phyloP scores from a whole-genome alignment of 2,329 filamentous ascomycete species.

The Ophiostoma piceae region DNA sequence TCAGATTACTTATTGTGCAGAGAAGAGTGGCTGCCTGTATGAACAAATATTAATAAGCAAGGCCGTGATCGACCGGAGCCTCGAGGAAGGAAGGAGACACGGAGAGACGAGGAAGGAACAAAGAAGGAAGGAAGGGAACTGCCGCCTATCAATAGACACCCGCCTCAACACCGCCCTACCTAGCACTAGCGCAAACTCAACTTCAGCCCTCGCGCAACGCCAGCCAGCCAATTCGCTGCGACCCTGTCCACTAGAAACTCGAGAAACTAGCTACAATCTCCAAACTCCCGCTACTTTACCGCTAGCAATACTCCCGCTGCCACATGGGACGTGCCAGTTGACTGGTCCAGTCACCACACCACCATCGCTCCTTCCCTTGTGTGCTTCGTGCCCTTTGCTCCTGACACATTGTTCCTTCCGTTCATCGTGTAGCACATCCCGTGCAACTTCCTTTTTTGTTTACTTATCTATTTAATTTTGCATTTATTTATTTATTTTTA shows the following conservation, averaged over 20 bases:
- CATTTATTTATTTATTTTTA: background rate
- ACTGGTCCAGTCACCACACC: background rate
- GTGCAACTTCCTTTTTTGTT: conserved; percentile 17
- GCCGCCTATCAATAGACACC: background rate
- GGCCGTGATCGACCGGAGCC: background rate
- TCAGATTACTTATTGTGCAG: background rate
- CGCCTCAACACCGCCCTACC: background rate
- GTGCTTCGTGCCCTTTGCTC: conserved; percentile 9
- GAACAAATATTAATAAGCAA: background rate
- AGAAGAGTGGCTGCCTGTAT: background rate
- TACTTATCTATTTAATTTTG: background rate
- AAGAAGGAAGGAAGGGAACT: background rate
- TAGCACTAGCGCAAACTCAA: conserved; percentile 4
- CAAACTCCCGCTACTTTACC: background rate
- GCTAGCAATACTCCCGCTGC: background rate
- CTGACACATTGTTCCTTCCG: conserved; percentile 18
- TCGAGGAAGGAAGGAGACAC: background rate
- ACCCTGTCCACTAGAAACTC: conserved; percentile 6
- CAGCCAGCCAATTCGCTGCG: conserved; percentile 12
- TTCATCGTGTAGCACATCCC: conserved; percentile 21
- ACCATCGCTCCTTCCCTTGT: background rate
- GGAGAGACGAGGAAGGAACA: background rate
- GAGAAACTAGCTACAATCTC: background rate
- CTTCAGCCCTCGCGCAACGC: conserved; percentile 6
- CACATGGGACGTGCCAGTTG: conserved; percentile 8